Conservation (phyloP, 306 rosid genomes). For the Dalbergia oliveri region DNA sequence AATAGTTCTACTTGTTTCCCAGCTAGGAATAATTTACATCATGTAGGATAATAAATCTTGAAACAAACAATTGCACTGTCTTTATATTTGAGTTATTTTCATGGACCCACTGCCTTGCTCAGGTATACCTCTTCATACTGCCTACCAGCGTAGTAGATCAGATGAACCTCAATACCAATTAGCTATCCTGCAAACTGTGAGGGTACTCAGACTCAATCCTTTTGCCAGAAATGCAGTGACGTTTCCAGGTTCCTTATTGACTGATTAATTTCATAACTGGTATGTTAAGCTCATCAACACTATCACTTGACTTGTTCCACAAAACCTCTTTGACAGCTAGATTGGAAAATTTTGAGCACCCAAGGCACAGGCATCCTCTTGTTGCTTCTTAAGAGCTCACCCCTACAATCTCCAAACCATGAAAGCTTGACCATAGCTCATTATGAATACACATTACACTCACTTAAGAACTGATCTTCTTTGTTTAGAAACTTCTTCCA, state of each 20-base stretch:
- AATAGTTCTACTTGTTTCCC: slow-evolving; percentile 55
- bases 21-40: slow-evolving; percentile 63
- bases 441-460: slow-evolving; percentile 90
- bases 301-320: slow-evolving; percentile 55
- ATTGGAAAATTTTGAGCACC: slow-evolving; percentile 57
- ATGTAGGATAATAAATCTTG: slow-evolving; percentile 55
- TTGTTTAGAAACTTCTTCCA: slow-evolving; percentile 87
- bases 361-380: slow-evolving; percentile 56
- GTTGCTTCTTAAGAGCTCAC: slow-evolving; percentile 53
- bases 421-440: slow-evolving; percentile 50
- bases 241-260: slow-evolving; percentile 63
- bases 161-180: slow-evolving; percentile 50
- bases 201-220: slow-evolving; percentile 59
- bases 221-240: slow-evolving; percentile 52
- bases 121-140: slow-evolving; percentile 52
- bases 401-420: slow-evolving; percentile 52
- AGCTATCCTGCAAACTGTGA: slow-evolving; percentile 55
- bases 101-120: slow-evolving; percentile 50
- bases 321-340: slow-evolving; percentile 53
- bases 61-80: slow-evolving; percentile 56
- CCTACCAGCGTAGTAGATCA: slow-evolving; percentile 49
- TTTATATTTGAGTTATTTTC: slow-evolving; percentile 52
- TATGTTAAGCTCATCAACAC: slow-evolving; percentile 58
- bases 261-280: slow-evolving; percentile 63
- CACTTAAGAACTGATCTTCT: slow-evolving; percentile 88